Base-by-base conservation (phyloP, 148 eudicot genomes). In the Fagopyrum homotropicum region DNA sequence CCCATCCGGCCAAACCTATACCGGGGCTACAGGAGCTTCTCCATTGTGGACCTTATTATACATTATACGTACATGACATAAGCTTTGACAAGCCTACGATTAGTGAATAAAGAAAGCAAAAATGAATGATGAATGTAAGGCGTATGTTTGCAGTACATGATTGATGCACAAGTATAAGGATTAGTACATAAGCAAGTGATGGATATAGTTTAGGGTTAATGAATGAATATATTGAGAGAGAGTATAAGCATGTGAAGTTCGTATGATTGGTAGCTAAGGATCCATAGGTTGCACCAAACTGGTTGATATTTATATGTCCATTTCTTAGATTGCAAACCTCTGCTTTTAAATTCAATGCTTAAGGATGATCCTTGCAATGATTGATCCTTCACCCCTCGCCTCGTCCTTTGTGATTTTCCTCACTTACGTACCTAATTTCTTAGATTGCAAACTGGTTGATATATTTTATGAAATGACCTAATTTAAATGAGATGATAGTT, bases 241-340 rank as follows among this genome's bases (percentile, higher is more conserved):
- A 64, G 70, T 64, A 64, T 29, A 64, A 40, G 46, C 71, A 66
- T 66, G 71, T 66, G 71, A 66, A 15, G 45, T 12, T 40, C 43
- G 71, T 43, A 12, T 66, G 45, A 66, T 66, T 66, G 71, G 71
- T 66, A 66, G 71, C 47, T 5, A 66, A 14, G 46, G 71, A 66
- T 66, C 71, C 46, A 66, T 66, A n/a, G 71, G 47, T 66, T 66
- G 71, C 71, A 66, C 71, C 71, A 66, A 66, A 40, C 40, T 64
- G 71, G 47, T 66, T 35, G 71, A 63, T 66, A 43, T 66, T 66
- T 43, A 61, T 61, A 11, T 26, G 12, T 61, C 46, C 71, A 15
- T 66, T 66, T 66, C 71, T 66, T 66, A 66, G 71, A 66, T 66
- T 66, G 71, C 71, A 66, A 66, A 66, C 47, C 19, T 22, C 17